Percentiles rank a stretch among this genome's conserved stretches.
Evolutionary conservation across 306 rosid genomes (phyloP).

Genomic region (Trifolium subterraneum): DNA sequence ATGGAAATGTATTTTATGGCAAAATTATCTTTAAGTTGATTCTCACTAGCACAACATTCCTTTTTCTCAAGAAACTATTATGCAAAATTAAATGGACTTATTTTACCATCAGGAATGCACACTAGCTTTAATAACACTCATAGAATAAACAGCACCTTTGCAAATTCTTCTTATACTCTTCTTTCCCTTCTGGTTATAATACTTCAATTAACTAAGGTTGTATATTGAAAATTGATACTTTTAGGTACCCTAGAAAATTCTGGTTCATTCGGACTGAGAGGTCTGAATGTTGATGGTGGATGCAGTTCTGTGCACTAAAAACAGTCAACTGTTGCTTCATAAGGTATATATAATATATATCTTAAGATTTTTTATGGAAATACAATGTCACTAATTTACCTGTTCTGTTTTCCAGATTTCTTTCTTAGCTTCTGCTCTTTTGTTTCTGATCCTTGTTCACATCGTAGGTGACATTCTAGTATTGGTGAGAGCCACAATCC

Average conservation of each 20-base stretch:
- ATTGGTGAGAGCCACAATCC: conserved; percentile 43
- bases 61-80: conserved; percentile 10
- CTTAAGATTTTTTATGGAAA: conserved; percentile 40
- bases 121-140: conserved; percentile 5
- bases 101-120: conserved; percentile 23
- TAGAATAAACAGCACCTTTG: conserved; percentile 9
- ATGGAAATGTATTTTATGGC: conserved; percentile 29
- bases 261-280: conserved; percentile 24
- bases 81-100: conserved; percentile 4
- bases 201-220: conserved; percentile 30
- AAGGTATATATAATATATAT: conserved; percentile 51
- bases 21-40: conserved; percentile 19
- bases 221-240: conserved; percentile 33
- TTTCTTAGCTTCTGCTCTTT: conserved; percentile 29
- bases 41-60: conserved; percentile 19
- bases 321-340: conserved; percentile 33
- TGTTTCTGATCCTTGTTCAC: conserved; percentile 53
- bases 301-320: conserved; percentile 32
- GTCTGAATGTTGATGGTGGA: conserved; percentile 49
- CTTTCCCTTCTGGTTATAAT: background rate
- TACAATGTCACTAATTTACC: conserved; percentile 39
- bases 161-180: background rate
- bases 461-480: conserved; percentile 47
- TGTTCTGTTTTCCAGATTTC: conserved; percentile 46
- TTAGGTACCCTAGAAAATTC: conserved; percentile 39